Conservation (phyloP, 495 filamentous ascomycete species). For the Patellaria atrata region DNA sequence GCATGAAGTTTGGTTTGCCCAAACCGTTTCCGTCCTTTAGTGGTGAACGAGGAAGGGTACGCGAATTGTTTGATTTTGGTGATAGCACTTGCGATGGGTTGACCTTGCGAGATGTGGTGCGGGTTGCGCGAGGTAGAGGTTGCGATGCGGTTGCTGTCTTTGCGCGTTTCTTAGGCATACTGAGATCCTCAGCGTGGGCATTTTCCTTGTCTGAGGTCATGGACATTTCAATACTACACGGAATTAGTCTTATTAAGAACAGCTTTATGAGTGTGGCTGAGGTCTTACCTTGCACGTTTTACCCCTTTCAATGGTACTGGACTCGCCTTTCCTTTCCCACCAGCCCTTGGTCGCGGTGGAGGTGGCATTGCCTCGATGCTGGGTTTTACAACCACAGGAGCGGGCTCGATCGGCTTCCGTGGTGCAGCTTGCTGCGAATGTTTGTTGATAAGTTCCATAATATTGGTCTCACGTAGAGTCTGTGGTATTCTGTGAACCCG, state of each 20-base stretch:
- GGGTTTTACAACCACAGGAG: slow-evolving; percentile 15
- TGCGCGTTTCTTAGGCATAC: slow-evolving; percentile 42
- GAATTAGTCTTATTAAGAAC: slow-evolving; percentile 4
- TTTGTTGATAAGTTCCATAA: slow-evolving; percentile 65
- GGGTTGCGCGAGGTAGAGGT: slow-evolving; percentile 26
- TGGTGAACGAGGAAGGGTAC: slow-evolving; percentile 47
- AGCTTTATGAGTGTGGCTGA: slow-evolving; percentile 4
- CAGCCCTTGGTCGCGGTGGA: slow-evolving; percentile 3
- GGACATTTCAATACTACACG: slow-evolving; percentile 45
- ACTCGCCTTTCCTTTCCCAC: slow-evolving; percentile 8
- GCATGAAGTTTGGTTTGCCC: slow-evolving; percentile 35
- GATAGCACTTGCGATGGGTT: slow-evolving; percentile 51
- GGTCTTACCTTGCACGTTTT: slow-evolving; percentile 50
- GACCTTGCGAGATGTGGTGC: slow-evolving; percentile 36
- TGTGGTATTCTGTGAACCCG: slow-evolving; percentile 86
- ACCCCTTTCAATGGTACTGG: slow-evolving; percentile 26
- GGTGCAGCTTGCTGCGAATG: slow-evolving; percentile 25
- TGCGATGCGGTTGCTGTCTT: slow-evolving; percentile 26
- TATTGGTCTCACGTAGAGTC: slow-evolving; percentile 61
- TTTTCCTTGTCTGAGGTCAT: slow-evolving; percentile 63
- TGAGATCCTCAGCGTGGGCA: slow-evolving; percentile 33
- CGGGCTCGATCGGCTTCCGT: slow-evolving; percentile 22
- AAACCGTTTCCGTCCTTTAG: slow-evolving; percentile 33
- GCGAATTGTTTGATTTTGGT: slow-evolving; percentile 67
- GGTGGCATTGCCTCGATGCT: slow-evolving; percentile 13